Conservation (phyloP, 2,329 filamentous ascomycete genomes). For the Neofusicoccum ribis region DNA sequence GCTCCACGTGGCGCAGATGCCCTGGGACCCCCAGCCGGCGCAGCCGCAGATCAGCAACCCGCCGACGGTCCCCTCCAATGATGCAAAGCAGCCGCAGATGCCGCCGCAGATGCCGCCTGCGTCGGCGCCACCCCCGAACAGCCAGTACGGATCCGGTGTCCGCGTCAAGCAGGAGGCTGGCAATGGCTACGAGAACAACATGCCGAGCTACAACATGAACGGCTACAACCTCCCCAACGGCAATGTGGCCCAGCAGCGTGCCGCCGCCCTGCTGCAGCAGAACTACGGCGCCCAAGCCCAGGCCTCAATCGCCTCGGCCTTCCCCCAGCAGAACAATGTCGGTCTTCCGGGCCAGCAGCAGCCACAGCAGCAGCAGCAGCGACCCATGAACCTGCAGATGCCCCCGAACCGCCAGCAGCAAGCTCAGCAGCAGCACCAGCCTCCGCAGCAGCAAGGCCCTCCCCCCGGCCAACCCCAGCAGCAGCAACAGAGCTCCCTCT, state of each 20-base stretch:
- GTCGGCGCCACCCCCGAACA: slow-evolving; percentile 22
- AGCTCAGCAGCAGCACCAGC: slow-evolving; percentile 37
- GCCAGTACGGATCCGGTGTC: slow-evolving; percentile 31
- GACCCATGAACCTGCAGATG: slow-evolving; percentile 18
- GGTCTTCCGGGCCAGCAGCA: slow-evolving; percentile 26
- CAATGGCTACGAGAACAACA: slow-evolving; percentile 29
- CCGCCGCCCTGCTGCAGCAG: slow-evolving; percentile 52
- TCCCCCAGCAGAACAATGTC: slow-evolving; percentile 34
- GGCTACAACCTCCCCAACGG: slow-evolving; percentile 36
- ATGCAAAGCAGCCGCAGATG: slow-evolving; percentile 32
- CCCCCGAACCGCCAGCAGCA: slow-evolving; percentile 21
- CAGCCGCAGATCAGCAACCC: slow-evolving; percentile 45
- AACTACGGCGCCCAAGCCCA: slow-evolving; percentile 65
- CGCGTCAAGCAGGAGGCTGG: slow-evolving; percentile 57
- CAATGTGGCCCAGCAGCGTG: slow-evolving; percentile 56
- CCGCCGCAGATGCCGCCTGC: slow-evolving; percentile 31
- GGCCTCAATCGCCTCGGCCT: slow-evolving; percentile 66
- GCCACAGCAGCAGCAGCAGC: slow-evolving; percentile 14
- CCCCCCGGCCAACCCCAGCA: slow-evolving; percentile 37
- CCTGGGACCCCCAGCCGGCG: slow-evolving; percentile 88
- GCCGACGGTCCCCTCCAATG: slow-evolving; percentile 45
- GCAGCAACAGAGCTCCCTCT: slow-evolving; percentile 43
- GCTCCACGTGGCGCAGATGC: slow-evolving; percentile 82
- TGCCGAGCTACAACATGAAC: slow-evolving; percentile 35
- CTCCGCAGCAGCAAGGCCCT: slow-evolving; percentile 41